These are phyloP conservation scores for Fusarium incarnatum DNA, from an alignment of 2,329 filamentous ascomycete species.

Conservation along the genomic window DNA sequence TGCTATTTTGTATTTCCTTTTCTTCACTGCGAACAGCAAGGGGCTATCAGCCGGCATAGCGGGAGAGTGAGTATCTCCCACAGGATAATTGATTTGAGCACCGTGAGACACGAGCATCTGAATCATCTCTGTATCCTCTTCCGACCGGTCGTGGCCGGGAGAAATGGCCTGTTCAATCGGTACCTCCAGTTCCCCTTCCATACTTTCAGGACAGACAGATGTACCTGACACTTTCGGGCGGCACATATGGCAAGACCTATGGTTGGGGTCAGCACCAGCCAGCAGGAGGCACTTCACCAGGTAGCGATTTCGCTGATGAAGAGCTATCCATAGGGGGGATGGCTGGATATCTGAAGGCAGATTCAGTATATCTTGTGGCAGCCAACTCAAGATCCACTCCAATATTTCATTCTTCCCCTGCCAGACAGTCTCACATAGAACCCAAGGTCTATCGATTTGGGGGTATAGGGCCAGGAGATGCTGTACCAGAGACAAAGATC, in stretches of 20 bases:
- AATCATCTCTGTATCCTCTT: not conserved
- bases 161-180: not conserved
- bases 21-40: accelerated
- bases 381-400: not conserved
- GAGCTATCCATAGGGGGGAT: not conserved
- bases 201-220: too few species aligned
- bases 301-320: not conserved
- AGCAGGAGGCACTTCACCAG: not conserved
- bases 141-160: accelerated
- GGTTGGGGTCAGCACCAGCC: not conserved
- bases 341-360: too few species aligned
- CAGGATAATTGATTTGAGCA: not conserved
- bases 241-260: accelerated
- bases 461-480: not conserved
- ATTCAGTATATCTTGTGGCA: too few species aligned
- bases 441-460: not conserved
- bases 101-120: not conserved
- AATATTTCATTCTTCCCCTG: accelerated
- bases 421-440: not conserved
- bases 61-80: too few species aligned
- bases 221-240: too few species aligned
- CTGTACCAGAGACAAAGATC: accelerated
- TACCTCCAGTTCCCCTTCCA: not conserved
- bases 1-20: accelerated
- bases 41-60: too few species aligned